Conservation (phyloP, 2,329 filamentous ascomycete genomes). For the Colletotrichum viniferum region DNA sequence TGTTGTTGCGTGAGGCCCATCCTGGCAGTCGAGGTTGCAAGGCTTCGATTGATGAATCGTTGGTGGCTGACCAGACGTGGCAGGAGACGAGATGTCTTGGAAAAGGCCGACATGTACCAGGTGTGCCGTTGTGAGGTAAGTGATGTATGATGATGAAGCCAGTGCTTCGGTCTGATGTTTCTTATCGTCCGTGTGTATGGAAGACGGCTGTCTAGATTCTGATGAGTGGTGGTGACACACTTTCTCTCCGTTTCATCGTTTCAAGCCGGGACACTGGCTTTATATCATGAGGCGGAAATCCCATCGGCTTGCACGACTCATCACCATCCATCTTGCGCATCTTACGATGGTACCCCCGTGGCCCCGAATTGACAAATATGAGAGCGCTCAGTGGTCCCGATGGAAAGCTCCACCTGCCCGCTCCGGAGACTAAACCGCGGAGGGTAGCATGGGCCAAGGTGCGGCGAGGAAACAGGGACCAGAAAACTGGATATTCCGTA, state of each 20-base stretch:
- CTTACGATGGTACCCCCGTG: neutral
- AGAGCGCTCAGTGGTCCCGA: neutral
- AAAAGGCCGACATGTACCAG: neutral
- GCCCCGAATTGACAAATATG: slow-evolving; percentile 11
- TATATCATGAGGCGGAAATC: neutral
- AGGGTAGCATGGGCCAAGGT: neutral
- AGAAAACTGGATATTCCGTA: slow-evolving; percentile 1
- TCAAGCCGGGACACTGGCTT: neutral
- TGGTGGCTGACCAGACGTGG: neutral
- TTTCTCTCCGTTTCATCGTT: neutral
- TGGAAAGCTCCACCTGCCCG: neutral
- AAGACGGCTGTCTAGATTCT: neutral
- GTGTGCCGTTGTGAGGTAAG: neutral
- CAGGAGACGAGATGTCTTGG: neutral
- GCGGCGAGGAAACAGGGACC: neutral
- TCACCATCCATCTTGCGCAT: neutral
- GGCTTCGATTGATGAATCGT: neutral
- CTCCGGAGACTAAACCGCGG: slow-evolving; percentile 6
- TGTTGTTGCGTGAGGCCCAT: slow-evolving; percentile 67
- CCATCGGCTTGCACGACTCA: neutral
- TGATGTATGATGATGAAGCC: neutral
- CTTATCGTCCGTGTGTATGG: neutral
- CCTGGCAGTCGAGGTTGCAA: slow-evolving; percentile 15
- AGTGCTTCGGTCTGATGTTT: neutral
- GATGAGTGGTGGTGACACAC: neutral